A percentile compares a stretch with the other conserved stretches of the same genome.
Conservation (phyloP, 2,329 filamentous ascomycete species). For the Drechmeria coniospora region DNA sequence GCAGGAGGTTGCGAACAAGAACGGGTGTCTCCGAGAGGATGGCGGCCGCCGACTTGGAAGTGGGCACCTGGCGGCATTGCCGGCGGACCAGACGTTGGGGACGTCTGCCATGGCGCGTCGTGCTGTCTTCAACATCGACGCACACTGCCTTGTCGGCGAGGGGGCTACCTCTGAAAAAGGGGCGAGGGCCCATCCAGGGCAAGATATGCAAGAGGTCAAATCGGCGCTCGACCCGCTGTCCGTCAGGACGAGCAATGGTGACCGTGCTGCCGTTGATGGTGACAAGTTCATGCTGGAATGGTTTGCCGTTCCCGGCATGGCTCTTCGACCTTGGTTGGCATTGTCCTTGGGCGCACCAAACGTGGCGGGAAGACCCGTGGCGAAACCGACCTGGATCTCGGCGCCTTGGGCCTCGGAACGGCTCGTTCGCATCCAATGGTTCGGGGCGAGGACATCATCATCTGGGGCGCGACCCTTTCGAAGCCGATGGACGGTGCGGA, state of each 20-base stretch:
- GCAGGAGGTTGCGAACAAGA: constrained; percentile 31
- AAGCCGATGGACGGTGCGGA: constrained; percentile 29
- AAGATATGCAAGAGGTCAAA: constrained; percentile 42
- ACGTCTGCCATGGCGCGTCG: constrained; percentile 37
- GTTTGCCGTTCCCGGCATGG: constrained; percentile 35
- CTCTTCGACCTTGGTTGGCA: constrained; percentile 32
- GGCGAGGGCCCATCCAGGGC: constrained; percentile 43
- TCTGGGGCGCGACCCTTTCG: constrained; percentile 38
- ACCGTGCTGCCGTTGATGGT: constrained; percentile 37
- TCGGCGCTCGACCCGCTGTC: constrained; percentile 25
- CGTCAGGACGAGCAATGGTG: constrained; percentile 28
- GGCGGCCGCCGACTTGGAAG: constrained; percentile 39
- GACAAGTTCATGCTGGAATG: constrained; percentile 42
- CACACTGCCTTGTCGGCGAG: constrained; percentile 40
- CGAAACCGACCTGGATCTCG: constrained; percentile 35
- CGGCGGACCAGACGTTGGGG: constrained; percentile 41
- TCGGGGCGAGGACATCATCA: constrained; percentile 45
- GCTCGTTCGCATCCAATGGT: constrained; percentile 39
- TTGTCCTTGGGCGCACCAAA: constrained; percentile 47
- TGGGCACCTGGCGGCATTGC: constrained; percentile 45
- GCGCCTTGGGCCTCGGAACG: constrained; percentile 29
- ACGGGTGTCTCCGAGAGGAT: constrained; percentile 35
- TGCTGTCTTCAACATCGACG: constrained; percentile 40
- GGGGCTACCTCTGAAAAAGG: constrained; percentile 34
- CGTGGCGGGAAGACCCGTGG: constrained; percentile 39